These are phyloP conservation scores for Botrytis paeoniae DNA, from an alignment of 2,329 filamentous ascomycete species.

Conservation along the genomic window DNA sequence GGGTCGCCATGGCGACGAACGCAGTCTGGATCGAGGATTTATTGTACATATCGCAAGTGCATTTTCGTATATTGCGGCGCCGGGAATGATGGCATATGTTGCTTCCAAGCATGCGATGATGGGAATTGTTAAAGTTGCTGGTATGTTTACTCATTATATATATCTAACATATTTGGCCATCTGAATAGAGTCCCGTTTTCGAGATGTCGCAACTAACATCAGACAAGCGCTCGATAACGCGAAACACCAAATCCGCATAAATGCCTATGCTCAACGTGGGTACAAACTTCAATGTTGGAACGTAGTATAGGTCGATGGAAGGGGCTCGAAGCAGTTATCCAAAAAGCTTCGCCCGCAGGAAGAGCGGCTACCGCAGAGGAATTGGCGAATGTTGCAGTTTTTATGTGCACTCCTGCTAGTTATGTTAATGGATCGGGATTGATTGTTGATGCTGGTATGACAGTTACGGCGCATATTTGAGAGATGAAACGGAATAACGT, in stretches of 20 bases:
- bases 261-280: background rate
- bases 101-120: background rate
- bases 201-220: too few relatives aligned
- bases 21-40: background rate
- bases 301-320: background rate
- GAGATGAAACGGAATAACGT: accelerated
- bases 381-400: background rate
- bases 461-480: background rate
- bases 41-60: background rate
- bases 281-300: constrained; percentile 2
- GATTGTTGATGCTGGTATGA: constrained; percentile 2
- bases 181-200: too few relatives aligned
- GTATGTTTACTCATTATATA: background rate
- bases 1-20: background rate
- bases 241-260: background rate
- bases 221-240: background rate
- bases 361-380: background rate
- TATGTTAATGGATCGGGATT: background rate
- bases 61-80: background rate
- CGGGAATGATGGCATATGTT: background rate
- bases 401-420: background rate
- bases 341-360: background rate
- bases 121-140: background rate
- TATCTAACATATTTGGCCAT: too few relatives aligned
- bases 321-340: background rate